phyloP scores from a whole-genome alignment of 805 yeast genomes.

The Wickerhamiella kurtzmanii region DNA sequence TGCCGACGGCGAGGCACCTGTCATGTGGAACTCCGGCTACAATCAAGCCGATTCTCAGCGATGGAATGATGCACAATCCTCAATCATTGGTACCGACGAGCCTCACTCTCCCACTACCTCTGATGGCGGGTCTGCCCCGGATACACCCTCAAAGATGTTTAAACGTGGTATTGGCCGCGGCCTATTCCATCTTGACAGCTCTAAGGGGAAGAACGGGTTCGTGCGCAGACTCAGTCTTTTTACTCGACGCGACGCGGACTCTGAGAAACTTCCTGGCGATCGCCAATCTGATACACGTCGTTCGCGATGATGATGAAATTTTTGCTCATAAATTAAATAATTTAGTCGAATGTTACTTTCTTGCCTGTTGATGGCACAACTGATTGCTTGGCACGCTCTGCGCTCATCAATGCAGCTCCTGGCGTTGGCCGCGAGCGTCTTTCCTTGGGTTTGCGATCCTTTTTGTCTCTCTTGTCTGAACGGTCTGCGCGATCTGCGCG shows the following conservation, averaged over 20 bases:
- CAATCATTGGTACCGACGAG: background rate
- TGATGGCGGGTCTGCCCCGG: background rate
- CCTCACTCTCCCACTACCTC: background rate
- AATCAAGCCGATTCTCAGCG: background rate
- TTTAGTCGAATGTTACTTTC: conserved; percentile 52
- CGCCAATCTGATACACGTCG: background rate
- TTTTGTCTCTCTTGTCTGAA: background rate
- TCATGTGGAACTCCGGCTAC: background rate
- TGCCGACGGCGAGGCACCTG: background rate
- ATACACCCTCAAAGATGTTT: background rate
- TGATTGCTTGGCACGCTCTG: conserved; percentile 80
- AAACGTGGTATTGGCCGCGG: background rate
- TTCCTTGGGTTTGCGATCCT: conserved; percentile 13
- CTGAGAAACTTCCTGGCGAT: background rate
- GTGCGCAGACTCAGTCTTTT: conserved; percentile 11
- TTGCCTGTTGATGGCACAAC: conserved; percentile 86
- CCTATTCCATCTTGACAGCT: background rate
- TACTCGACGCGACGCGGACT: conserved; percentile 5
- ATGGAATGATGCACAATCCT: background rate
- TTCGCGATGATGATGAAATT: background rate
- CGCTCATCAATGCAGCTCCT: conserved; percentile 74
- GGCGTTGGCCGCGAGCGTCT: conserved; percentile 28
- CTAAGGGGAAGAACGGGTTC: conserved; percentile 1
- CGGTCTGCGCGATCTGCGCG: background rate
- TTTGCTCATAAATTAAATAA: conserved; percentile 16